Evolutionary conservation across 306 rosid genomes (phyloP), one percentile per base, ranked within the genome.

Genomic region (Acmispon strigosus): DNA sequence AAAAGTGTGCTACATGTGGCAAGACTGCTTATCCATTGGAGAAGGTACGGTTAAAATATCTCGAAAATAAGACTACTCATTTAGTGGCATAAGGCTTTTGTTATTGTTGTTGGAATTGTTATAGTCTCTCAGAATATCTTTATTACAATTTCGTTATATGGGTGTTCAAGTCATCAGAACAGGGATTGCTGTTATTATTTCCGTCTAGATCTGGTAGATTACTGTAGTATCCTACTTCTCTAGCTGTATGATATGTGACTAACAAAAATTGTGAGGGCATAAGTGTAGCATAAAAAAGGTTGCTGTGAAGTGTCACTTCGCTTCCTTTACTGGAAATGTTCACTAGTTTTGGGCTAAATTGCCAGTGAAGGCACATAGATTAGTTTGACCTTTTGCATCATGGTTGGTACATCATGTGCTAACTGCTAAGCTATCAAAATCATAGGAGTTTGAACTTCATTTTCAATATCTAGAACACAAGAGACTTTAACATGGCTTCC

Each of bases 21-120:
- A 92, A 92, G 82, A 92, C 96, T 29, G 98, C 94, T 43, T 92
- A 90, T 82, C 98, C 98, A 16, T 76, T 92, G 76, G 98, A 92
- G 87, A 92, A 88, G 96, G 98, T 92, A 80, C 17, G 61, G 59
- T 78, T 24, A 19, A 19, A 52, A 72, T 72, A 36, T 22, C 61
- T 32, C 1, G 0, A 45, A 48, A 52, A 22, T 53, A 24, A 69
- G 44, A 29, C 42, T 15, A 41, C 34, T 27, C 34, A 2, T 2
- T 27, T 27, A 27, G 34, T 27, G 34, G 34, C 5, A 27, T 27
- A 27, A 27, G 34, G 5, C 24, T 22, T 22, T 22, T 22, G 24
- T 27, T 27, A 4, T 4, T 27, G 5, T 27, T 27, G 34, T 41
- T 13, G 36, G 36, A 56, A 50, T 51, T 53, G n/a, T 52, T 47